A percentile compares a stretch with the other conserved stretches of the same genome.
Evolutionary conservation across 176 grass and related monocot genomes (phyloP).

Genomic region (Paspalum vaginatum): DNA sequence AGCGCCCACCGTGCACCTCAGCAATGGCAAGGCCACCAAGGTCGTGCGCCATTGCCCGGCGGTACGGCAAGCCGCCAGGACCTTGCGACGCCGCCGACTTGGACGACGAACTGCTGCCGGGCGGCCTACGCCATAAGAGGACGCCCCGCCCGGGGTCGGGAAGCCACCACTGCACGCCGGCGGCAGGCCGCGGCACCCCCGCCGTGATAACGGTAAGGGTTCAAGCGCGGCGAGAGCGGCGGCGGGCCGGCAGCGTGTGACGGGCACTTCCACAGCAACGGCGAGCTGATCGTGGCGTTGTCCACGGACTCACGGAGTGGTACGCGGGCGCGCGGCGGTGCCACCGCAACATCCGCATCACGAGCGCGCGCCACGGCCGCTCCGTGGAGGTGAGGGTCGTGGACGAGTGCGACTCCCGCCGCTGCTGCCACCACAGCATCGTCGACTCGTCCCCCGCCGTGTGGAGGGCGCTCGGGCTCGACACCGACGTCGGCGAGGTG

Average conservation of each 20-base stretch:
- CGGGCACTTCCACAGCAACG: constrained; percentile 41
- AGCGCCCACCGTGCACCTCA: too few relatives aligned
- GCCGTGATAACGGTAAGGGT: constrained; percentile 50
- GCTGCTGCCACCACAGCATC: constrained; percentile 42
- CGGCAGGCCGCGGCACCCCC: too few relatives aligned
- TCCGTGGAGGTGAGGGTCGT: constrained; percentile 43
- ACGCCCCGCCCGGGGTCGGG: too few relatives aligned
- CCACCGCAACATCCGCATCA: constrained; percentile 39
- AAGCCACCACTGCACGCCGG: too few relatives aligned
- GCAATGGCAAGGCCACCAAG: too few relatives aligned
- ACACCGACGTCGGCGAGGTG: constrained; percentile 41
- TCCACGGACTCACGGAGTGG: constrained; percentile 43
- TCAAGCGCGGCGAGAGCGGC: constrained; percentile 18
- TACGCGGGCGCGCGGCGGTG: constrained; percentile 23
- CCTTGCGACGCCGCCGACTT: too few relatives aligned
- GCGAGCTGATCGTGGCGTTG: constrained; percentile 49
- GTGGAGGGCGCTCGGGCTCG: constrained; percentile 51
- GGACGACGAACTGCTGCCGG: too few relatives aligned
- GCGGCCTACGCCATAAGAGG: too few relatives aligned
- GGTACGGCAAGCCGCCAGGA: too few relatives aligned
- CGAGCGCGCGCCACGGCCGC: constrained; percentile 12
- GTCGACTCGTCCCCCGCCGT: constrained; percentile 51
- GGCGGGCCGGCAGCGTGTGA: constrained; percentile 45
- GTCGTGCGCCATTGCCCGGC: too few relatives aligned
- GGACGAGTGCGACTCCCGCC: constrained; percentile 50